Percentiles rank a stretch among this genome's conserved stretches.
Evolutionary conservation across 352 stramenopile species (phyloP).

Genomic region (Phytophthora tentaculata): DNA sequence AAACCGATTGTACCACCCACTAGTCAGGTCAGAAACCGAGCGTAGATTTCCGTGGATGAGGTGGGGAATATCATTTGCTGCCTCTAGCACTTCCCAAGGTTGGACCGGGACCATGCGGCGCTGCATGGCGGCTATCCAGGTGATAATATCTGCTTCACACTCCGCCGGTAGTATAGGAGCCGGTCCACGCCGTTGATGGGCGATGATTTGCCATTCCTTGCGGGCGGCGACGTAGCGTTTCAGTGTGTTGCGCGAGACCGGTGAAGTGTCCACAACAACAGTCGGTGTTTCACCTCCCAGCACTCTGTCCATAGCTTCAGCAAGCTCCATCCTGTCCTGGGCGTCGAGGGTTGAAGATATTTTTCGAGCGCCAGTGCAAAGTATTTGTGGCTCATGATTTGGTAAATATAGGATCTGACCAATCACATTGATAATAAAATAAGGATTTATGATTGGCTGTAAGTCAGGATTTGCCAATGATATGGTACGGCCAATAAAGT

Average conservation of each 20-base stretch:
- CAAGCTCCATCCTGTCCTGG: not conserved
- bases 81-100: not conserved
- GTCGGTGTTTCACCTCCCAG: not conserved
- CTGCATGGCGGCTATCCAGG: not conserved
- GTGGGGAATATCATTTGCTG: no score
- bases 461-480: no score
- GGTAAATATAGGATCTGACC: not conserved
- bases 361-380: not conserved
- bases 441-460: not conserved
- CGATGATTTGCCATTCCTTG: not conserved
- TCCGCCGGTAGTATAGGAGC: not conserved
- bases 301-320: not conserved
- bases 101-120: not conserved
- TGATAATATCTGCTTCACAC: not conserved
- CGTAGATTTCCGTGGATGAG: no score
- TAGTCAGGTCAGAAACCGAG: no score
- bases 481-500: no score
- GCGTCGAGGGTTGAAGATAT: no score
- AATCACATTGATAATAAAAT: no score
- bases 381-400: not conserved
- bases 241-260: not conserved
- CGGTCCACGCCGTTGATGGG: no score
- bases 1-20: no score
- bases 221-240: not conserved
- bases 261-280: not conserved